Conservation (phyloP, 495 filamentous ascomycete species). For the Penicillium coffeae region DNA sequence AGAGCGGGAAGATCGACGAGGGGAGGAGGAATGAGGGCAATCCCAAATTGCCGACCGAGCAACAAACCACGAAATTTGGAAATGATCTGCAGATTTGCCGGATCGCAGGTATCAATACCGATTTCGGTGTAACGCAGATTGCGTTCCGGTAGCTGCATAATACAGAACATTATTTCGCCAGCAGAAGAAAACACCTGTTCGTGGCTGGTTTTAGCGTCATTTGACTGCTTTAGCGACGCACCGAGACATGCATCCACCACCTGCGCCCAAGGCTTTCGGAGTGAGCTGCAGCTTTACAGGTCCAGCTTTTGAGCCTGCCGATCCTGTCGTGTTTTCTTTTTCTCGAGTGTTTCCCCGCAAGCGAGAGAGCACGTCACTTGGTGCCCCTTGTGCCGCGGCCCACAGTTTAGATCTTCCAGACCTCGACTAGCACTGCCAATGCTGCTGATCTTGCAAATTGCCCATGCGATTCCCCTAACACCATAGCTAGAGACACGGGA, state of each 20-base stretch:
- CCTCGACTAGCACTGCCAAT: too few species aligned
- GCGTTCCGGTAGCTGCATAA: background rate
- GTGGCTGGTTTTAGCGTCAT: background rate
- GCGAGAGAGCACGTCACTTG: background rate
- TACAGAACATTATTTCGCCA: background rate
- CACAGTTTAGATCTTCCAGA: background rate
- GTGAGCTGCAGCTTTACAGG: too few species aligned
- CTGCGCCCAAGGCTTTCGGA: too few species aligned
- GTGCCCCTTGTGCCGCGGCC: background rate
- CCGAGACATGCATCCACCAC: background rate
- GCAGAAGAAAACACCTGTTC: background rate
- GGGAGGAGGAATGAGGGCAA: too few species aligned
- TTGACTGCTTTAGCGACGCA: background rate
- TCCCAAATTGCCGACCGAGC: too few species aligned
- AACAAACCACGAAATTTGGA: too few species aligned
- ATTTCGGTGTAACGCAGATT: background rate
- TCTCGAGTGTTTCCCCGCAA: background rate
- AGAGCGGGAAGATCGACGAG: background rate
- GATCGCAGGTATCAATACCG: too few species aligned
- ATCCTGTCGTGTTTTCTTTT: background rate
- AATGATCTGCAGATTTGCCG: too few species aligned
- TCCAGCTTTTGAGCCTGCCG: background rate
- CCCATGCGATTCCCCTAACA: too few species aligned
- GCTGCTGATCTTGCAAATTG: too few species aligned
- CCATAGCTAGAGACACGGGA: too few species aligned